Evolutionary conservation across 179 eudicot genomes (phyloP), one percentile per base, ranked within the genome.

Genomic region (Patellifolia procumbens): DNA sequence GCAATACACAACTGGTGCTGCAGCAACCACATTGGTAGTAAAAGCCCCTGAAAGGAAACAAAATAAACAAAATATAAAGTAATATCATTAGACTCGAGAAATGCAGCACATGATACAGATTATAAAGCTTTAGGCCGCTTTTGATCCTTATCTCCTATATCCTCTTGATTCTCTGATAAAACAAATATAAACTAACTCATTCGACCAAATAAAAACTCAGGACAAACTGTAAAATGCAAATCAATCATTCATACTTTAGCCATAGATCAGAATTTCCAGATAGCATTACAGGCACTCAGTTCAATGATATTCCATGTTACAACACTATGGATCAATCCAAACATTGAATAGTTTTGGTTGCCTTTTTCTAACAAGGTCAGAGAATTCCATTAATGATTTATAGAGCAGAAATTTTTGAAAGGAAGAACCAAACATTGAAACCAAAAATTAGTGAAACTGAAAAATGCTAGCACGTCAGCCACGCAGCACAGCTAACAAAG

Each of bases 1-100:
- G 89, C 97, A 92, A 77, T 94, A 92, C 35, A 89, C 48, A 79
- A 94, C 97, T 48, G 98, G 98, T 73, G 98, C 98, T 78, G 98
- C 98, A 76, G 97, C 98, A 60, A 94, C 97, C 76, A 92, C 89
- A 83, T 94, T 94, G 42, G 89, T 92, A 12, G 98, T 94, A 83
- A 94, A 94, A 42, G 93, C 88, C 68, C 98, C 98, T 94, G 79
- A 66, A 82, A 79, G 63, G 66, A 76, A 19, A 59, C 2, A 79
- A 39, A 39, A 71, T 13, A 51, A 42, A 37, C 29, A 26, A 28
- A 0, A 48, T 42, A 31, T 31, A 17, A 59, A 60, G 53, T 39
- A 2, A 9, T 9, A 39, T 7, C 24, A 32, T 10, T 9, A 70
- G 49, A 67, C 29, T 72, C 61, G 28, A 48, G 75, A 69, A 39